Evolutionary conservation across 2,329 filamentous ascomycete species (phyloP), one percentile per base, ranked within the genome.

Genomic region (Raffaelea arxii): DNA sequence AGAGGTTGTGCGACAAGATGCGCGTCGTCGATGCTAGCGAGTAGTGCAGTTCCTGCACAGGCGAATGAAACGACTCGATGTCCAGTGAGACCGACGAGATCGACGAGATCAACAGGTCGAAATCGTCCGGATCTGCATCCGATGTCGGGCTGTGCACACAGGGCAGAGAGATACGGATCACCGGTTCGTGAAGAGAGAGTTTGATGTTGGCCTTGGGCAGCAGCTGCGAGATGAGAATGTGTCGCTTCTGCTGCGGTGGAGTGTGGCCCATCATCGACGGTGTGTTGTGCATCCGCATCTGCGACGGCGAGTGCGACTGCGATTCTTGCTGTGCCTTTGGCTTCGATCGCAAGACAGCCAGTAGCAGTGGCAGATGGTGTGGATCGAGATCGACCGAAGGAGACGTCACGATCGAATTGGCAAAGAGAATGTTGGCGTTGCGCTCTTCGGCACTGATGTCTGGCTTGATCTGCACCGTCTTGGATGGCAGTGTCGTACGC

Each of bases 361-460:
- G 69, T 21, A 97, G 70, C 9, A 96, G 74, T 2, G 92, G 91
- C 16, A 98, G 70, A 66, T 97, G 91, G 53, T 87, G 86, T 3
- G 92, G 91, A 60, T 94, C 87, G 27, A 98, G 72, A 62, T 98
- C 92, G 43, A 97, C 72, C 0, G 92, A 96, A 1, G 92, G 92
- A 5, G 92, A 98, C 0, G 92, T 98, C 50, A 97, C 81, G 41
- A 98, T 91, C 6, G 94, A 80, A 62, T 98, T 98, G 36, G 91
- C 90, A 60, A 96, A 96, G 16, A 98, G 71, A 35, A 98, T 92
- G 60, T 98, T 98, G 42, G 88, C 86, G 58, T 98, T 98, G 51
- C 87, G 81, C 64, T 97, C 89, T 54, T 85, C 84, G 11, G 77
- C 72, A 32, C 78, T 82, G 54, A 84, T 83, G 27, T 84, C 77